These are phyloP conservation scores for Chiua sp. DNA, from an alignment of 1,284 basidiomycete species.

Conservation along the genomic window DNA sequence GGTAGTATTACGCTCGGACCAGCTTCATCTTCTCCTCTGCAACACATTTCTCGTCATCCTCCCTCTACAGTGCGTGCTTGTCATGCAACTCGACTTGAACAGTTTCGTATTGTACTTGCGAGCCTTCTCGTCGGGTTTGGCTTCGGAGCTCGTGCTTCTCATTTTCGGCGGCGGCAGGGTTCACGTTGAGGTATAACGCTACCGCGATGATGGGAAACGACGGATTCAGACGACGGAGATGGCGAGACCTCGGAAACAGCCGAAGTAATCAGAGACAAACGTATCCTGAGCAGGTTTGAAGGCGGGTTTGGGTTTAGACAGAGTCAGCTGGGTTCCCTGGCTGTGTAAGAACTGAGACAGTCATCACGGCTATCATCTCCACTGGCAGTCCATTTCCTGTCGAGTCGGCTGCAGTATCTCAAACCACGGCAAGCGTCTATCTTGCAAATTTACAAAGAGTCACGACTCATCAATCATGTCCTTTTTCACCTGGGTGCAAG, in stretches of 20 bases:
- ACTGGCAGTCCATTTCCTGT: no score
- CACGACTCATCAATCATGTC: no score
- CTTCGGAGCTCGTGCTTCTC: slow-evolving; percentile 80
- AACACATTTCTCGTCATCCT: slow-evolving; percentile 85
- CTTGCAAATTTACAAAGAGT: no score
- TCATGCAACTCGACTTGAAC: slow-evolving; percentile 84
- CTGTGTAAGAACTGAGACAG: no score
- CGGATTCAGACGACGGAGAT: slow-evolving; percentile 69
- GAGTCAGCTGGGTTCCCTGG: no score
- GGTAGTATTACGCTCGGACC: slow-evolving; percentile 69
- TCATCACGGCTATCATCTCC: no score
- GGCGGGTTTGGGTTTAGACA: slow-evolving; percentile 33
- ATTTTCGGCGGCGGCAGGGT: slow-evolving; percentile 70
- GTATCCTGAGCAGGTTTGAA: slow-evolving; percentile 44
- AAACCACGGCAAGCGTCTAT: no score
- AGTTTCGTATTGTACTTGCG: slow-evolving; percentile 86
- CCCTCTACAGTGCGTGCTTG: slow-evolving; percentile 86
- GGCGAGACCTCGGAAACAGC: slow-evolving; percentile 73
- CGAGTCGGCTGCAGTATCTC: no score
- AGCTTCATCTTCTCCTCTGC: slow-evolving; percentile 82
- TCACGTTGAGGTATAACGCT: slow-evolving; percentile 79
- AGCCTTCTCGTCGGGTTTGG: slow-evolving; percentile 83
- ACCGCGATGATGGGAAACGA: slow-evolving; percentile 91
- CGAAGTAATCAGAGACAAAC: slow-evolving; percentile 83
- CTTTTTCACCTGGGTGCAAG: no score